A percentile compares a stretch with the other conserved stretches of the same genome.
Evolutionary conservation across 2,329 filamentous ascomycete genomes (phyloP).

Genomic region (Fusarium musae): DNA sequence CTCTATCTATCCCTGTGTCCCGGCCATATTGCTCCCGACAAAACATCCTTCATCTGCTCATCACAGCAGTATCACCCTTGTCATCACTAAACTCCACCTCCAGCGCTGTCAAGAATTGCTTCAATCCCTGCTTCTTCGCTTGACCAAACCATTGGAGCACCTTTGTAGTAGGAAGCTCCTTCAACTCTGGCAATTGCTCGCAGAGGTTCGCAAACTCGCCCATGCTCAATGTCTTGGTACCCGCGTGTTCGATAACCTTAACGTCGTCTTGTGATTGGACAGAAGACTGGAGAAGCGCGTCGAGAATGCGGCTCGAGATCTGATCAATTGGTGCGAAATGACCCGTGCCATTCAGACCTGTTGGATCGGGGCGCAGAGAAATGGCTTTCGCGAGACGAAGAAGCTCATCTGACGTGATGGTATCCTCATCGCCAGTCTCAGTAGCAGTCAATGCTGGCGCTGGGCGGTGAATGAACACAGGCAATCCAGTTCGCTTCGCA

Average conservation of each 20-base stretch:
- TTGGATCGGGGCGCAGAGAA: background rate
- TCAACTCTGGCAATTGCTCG: background rate
- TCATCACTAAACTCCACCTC: conserved; percentile 2
- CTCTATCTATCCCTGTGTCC: background rate
- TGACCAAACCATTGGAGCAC: background rate
- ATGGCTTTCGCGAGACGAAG: background rate
- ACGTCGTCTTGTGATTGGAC: too few relatives aligned
- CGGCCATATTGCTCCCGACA: background rate
- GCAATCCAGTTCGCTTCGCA: background rate
- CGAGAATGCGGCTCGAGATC: background rate
- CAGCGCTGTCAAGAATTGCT: background rate
- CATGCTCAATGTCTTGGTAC: background rate
- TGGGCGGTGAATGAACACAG: conserved; percentile 25
- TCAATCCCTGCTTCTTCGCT: background rate
- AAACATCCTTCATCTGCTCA: background rate
- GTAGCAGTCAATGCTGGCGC: accelerated
- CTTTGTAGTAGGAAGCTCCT: background rate
- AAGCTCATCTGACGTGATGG: background rate
- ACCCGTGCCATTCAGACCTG: background rate
- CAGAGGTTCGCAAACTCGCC: background rate
- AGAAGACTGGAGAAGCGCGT: background rate
- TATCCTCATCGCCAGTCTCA: background rate
- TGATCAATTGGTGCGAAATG: background rate
- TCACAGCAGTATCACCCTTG: background rate
- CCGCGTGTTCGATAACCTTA: background rate